These are phyloP conservation scores for Lichtheimia ramosa DNA, from an alignment of 371 early-diverging fungal species.

Conservation along the genomic window DNA sequence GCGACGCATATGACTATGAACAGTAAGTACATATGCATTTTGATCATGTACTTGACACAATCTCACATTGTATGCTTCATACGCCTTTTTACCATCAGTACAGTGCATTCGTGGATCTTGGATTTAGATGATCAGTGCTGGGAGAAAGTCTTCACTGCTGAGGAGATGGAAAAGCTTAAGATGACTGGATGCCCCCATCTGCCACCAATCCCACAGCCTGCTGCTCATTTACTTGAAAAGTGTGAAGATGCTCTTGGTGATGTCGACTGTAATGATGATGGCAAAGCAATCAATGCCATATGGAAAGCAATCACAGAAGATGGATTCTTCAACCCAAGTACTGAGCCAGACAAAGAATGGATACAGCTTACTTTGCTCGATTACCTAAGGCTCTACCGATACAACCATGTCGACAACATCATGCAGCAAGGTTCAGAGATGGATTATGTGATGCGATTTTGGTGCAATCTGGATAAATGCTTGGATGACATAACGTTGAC, in stretches of 20 bases:
- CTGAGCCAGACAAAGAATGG: conserved; percentile 2
- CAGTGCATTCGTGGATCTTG: conserved; percentile 5
- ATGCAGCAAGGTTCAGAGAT: conserved; percentile 5
- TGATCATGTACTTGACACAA: neutral
- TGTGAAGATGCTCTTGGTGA: neutral
- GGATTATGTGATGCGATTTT: conserved; percentile 1
- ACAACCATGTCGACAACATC: neutral
- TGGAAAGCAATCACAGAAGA: conserved; percentile 8
- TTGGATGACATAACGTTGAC: conserved; percentile 1
- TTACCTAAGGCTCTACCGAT: conserved; percentile 1
- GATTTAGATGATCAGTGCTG: neutral
- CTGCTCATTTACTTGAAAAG: neutral
- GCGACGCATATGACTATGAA: neutral
- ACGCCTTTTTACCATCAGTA: neutral
- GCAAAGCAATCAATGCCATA: neutral
- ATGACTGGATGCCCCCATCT: neutral
- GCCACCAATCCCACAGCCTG: neutral
- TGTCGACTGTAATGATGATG: neutral
- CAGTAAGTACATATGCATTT: conserved; percentile 1
- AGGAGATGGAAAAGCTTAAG: neutral
- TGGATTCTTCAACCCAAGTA: conserved; percentile 8
- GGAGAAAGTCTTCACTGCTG: neutral
- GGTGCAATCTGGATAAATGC: conserved; percentile 10
- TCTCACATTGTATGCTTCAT: neutral
- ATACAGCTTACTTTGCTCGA: conserved; percentile 4